Percentiles rank a stretch among this genome's conserved stretches.
Conservation (phyloP, 805 yeast genomes). For the Tanozyma kutaoensis region DNA sequence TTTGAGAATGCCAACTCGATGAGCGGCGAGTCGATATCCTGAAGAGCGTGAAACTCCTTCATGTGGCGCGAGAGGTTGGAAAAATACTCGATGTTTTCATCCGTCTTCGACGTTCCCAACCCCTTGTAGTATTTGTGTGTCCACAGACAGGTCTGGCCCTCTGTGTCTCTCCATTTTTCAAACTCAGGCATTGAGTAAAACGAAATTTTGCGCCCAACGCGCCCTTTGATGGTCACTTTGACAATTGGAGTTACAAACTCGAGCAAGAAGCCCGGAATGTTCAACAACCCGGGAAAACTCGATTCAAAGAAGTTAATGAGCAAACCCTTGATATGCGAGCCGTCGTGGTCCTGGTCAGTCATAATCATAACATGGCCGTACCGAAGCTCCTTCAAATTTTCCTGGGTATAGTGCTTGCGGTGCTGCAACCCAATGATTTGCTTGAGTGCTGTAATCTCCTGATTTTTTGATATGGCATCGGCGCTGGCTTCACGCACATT, state of each 20-base stretch:
- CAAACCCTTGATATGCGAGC: slow-evolving; percentile 93
- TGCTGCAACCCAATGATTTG: slow-evolving; percentile 94
- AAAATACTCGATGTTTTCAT: slow-evolving; percentile 82
- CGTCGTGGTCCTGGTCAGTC: slow-evolving; percentile 99
- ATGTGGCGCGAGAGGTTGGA: slow-evolving; percentile 73
- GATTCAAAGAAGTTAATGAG: slow-evolving; percentile 87
- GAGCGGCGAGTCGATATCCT: slow-evolving; percentile 59
- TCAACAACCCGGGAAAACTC: slow-evolving; percentile 85
- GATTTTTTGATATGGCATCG: slow-evolving; percentile 88
- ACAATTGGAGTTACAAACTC: slow-evolving; percentile 97
- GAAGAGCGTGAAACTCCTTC: slow-evolving; percentile 71
- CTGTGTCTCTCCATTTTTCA: slow-evolving; percentile 82
- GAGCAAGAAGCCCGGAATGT: slow-evolving; percentile 80
- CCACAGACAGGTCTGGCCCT: slow-evolving; percentile 68
- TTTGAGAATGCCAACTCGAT: slow-evolving; percentile 93
- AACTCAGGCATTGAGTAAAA: slow-evolving; percentile 95
- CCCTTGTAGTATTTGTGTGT: slow-evolving; percentile 95
- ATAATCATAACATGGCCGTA: slow-evolving; percentile 97
- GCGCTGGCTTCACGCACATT: slow-evolving; percentile 95
- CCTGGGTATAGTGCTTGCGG: slow-evolving; percentile 55
- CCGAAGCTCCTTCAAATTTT: slow-evolving; percentile 59
- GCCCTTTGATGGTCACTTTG: slow-evolving; percentile 60
- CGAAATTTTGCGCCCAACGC: slow-evolving; percentile 42
- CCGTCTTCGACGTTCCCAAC: slow-evolving; percentile 84
- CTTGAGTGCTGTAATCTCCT: slow-evolving; percentile 89